These are phyloP conservation scores for Brasilioporus rufonigricans DNA, from an alignment of 768 basidiomycete species.

Conservation along the genomic window DNA sequence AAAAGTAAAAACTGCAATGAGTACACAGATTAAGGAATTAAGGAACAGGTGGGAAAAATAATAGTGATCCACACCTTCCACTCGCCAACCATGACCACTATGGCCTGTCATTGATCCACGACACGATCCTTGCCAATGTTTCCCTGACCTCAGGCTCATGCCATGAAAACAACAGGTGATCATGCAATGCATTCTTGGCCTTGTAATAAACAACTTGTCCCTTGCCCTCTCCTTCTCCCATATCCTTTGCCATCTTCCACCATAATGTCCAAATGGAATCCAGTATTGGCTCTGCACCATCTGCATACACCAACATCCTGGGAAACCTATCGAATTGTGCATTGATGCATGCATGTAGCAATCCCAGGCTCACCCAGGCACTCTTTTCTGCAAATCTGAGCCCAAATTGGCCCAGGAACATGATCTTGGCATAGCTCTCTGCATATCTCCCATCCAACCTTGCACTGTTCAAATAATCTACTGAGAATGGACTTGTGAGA, in stretches of 20 bases:
- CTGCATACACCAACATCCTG: slow-evolving; percentile 56
- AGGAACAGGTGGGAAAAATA: too few relatives aligned
- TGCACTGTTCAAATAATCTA: slow-evolving; percentile 28
- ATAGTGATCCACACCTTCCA: too few relatives aligned
- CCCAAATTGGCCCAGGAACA: slow-evolving; percentile 52
- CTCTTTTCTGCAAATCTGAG: slow-evolving; percentile 44
- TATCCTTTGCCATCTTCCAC: slow-evolving; percentile 50
- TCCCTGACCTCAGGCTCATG: too few relatives aligned
- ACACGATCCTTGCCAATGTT: too few relatives aligned
- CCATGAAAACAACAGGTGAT: slow-evolving; percentile 49
- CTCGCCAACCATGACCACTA: slow-evolving; percentile 48
- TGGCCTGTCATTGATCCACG: slow-evolving; percentile 62
- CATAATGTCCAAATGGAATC: slow-evolving; percentile 51
- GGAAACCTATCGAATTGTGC: slow-evolving; percentile 55
- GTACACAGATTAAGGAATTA: too few relatives aligned
- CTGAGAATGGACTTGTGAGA: slow-evolving; percentile 24
- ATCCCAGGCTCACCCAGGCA: slow-evolving; percentile 61
- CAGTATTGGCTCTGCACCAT: slow-evolving; percentile 55
- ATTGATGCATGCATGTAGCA: slow-evolving; percentile 36
- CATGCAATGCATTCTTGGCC: slow-evolving; percentile 51
- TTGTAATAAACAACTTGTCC: slow-evolving; percentile 47
- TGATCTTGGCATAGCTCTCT: slow-evolving; percentile 11
- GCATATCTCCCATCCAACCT: neutral
- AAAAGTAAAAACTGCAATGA: too few relatives aligned
- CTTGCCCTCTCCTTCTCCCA: slow-evolving; percentile 43